Percentiles rank a stretch among this genome's conserved stretches.
Evolutionary conservation across 257 asterid genomes (phyloP).

Genomic region (Striga asiatica): DNA sequence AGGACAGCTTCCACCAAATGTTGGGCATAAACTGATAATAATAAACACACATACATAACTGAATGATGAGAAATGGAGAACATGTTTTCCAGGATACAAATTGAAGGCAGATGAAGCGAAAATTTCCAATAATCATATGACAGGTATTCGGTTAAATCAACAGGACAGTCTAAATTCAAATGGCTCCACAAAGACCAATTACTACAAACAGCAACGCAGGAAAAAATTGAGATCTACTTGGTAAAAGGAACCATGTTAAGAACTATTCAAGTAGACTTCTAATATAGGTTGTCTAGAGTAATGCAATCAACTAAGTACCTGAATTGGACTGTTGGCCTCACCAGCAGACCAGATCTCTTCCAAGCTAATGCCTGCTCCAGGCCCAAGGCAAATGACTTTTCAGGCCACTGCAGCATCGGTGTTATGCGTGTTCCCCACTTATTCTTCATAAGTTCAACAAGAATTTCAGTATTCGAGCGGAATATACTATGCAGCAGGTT

Average conservation of each 20-base stretch:
- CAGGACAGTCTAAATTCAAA: not conserved
- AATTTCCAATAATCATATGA: not conserved
- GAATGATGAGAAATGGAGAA: not conserved
- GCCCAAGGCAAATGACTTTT: constrained; percentile 74
- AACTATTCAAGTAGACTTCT: not conserved
- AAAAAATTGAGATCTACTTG: not conserved
- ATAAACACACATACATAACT: not conserved
- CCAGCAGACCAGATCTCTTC: constrained; percentile 97
- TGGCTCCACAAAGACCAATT: not conserved
- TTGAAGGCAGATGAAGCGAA: not conserved
- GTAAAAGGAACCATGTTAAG: not conserved
- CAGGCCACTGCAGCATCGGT: constrained; percentile 84
- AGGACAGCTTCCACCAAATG: constrained; percentile 84
- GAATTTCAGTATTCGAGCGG: constrained; percentile 9
- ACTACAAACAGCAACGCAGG: not conserved
- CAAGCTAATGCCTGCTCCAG: constrained; percentile 88
- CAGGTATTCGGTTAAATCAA: not conserved
- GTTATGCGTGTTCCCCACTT: constrained; percentile 86
- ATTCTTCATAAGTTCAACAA: constrained; percentile 37
- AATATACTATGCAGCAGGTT: not conserved
- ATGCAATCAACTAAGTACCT: constrained; percentile 37
- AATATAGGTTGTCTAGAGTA: not conserved
- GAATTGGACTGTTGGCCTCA: constrained; percentile 73
- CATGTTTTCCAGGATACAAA: not conserved
- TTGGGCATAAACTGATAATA: constrained; percentile 59